Evolutionary conservation across 2,329 filamentous ascomycete species (phyloP).

Genomic region (Zymoseptoria pseudotritici): DNA sequence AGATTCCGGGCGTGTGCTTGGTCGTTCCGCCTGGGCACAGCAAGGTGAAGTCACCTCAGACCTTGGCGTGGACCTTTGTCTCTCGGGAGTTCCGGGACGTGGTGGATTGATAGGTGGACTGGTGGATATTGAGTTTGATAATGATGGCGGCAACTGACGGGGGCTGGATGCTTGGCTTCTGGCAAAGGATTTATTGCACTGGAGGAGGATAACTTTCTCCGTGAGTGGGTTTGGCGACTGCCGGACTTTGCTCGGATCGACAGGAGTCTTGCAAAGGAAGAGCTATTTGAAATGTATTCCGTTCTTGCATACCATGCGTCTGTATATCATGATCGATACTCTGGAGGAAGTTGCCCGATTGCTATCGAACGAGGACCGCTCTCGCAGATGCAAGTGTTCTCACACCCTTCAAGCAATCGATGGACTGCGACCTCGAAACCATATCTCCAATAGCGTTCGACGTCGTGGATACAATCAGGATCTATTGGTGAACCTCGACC

Average conservation of each 20-base stretch:
- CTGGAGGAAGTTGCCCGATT: neutral
- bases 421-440: neutral
- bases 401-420: neutral
- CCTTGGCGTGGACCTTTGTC: slow-evolving; percentile 3
- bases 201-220: neutral
- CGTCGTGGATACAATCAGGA: too few relatives aligned
- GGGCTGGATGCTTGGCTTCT: neutral
- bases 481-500: neutral
- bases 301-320: neutral
- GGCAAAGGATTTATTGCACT: neutral
- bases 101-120: slow-evolving; percentile 1
- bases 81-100: slow-evolving; percentile 17
- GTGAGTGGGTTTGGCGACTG: neutral
- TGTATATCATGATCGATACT: neutral
- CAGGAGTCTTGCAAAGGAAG: too few relatives aligned
- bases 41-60: slow-evolving; percentile 1
- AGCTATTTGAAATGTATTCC: neutral
- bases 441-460: neutral
- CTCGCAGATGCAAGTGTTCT: neutral
- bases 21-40: slow-evolving; percentile 5
- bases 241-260: neutral
- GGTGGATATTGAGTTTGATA: neutral
- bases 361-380: neutral
- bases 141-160: neutral
- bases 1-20: slow-evolving; percentile 38